phyloP scores from a whole-genome alignment of 768 basidiomycete genomes.

The Kwoniella sp. region DNA sequence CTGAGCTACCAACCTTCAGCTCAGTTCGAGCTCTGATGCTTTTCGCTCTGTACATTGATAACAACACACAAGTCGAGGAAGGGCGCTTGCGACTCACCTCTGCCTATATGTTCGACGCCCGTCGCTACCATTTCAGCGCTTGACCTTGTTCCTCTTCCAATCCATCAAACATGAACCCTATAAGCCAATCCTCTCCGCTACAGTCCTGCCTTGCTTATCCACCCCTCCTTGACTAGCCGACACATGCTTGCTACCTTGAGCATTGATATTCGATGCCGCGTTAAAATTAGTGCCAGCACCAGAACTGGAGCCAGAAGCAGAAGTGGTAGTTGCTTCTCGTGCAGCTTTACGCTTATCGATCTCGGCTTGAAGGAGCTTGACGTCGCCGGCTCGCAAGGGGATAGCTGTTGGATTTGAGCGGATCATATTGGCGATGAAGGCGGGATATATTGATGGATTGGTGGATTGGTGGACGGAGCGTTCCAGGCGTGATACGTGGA shows the following conservation, averaged over 20 bases:
- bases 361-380: constrained; percentile 44
- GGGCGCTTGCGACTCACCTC: too few species aligned
- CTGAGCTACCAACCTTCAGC: too few species aligned
- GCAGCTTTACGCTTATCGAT: constrained; percentile 36
- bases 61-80: too few species aligned
- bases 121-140: too few species aligned
- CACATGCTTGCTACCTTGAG: too few species aligned
- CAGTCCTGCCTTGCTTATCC: constrained; percentile 32
- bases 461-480: too few species aligned
- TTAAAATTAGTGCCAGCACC: neutral
- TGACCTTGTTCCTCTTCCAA: neutral
- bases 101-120: too few species aligned
- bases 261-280: neutral
- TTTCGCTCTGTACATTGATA: too few species aligned
- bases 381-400: constrained; percentile 45
- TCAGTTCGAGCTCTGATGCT: too few species aligned
- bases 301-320: neutral
- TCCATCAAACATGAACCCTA: too few species aligned
- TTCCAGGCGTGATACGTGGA: too few species aligned
- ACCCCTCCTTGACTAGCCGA: constrained; percentile 4
- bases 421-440: constrained; percentile 28
- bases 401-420: constrained; percentile 50
- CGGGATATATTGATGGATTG: too few species aligned
- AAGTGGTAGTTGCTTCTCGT: constrained; percentile 1
- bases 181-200: constrained; percentile 46